These are phyloP conservation scores for Sphenostylis stenocarpa DNA, from an alignment of 306 rosid genomes.

Conservation along the genomic window DNA sequence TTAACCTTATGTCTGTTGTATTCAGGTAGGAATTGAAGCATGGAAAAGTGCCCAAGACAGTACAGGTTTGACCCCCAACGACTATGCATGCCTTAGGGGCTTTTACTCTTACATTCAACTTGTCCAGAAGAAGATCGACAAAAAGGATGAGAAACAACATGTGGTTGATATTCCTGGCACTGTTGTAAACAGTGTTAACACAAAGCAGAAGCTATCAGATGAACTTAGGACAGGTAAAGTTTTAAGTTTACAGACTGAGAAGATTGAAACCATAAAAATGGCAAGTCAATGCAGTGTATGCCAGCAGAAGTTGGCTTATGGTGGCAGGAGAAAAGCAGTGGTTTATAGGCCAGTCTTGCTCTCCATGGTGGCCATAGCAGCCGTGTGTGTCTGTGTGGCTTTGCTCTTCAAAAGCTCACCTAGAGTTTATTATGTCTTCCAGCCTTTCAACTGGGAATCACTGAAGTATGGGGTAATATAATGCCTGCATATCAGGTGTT, in stretches of 20 bases:
- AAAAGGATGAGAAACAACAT: slow-evolving; percentile 45
- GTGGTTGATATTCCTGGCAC: slow-evolving; percentile 61
- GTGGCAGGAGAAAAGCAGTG: slow-evolving; percentile 44
- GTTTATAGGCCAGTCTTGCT: slow-evolving; percentile 80
- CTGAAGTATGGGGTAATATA: slow-evolving; percentile 68
- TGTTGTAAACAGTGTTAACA: slow-evolving; percentile 36
- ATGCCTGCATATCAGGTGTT: slow-evolving; percentile 17
- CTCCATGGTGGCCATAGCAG: slow-evolving; percentile 83
- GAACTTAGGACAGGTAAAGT: slow-evolving; percentile 39
- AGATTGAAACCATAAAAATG: slow-evolving; percentile 20
- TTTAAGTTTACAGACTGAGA: slow-evolving; percentile 56
- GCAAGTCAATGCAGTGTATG: slow-evolving; percentile 49
- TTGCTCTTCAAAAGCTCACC: slow-evolving; percentile 89
- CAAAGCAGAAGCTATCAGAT: slow-evolving; percentile 43
- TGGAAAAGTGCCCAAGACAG: slow-evolving; percentile 70
- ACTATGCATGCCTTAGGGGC: slow-evolving; percentile 65
- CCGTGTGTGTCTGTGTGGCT: slow-evolving; percentile 88
- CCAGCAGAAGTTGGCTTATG: slow-evolving; percentile 45
- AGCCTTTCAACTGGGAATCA: slow-evolving; percentile 81
- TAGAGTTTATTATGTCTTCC: slow-evolving; percentile 59
- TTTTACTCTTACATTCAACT: slow-evolving; percentile 65
- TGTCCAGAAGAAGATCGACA: slow-evolving; percentile 59
- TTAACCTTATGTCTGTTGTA: background rate
- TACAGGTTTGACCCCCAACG: slow-evolving; percentile 70
- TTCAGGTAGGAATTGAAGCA: slow-evolving; percentile 86